Conservation (phyloP, 2,329 filamentous ascomycete species). For the Arthrobotrys sinensis region DNA sequence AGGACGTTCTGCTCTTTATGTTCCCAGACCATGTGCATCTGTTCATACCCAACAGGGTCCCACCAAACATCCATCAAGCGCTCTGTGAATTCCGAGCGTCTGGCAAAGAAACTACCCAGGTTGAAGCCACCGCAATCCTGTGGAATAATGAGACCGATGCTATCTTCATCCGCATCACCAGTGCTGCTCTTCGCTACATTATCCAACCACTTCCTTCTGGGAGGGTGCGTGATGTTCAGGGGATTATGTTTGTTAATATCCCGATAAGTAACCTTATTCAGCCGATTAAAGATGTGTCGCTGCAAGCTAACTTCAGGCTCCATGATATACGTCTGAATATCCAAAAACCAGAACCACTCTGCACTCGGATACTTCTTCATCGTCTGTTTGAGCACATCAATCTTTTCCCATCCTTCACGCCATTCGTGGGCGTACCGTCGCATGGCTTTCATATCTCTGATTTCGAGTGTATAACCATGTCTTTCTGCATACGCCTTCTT, state of each 20-base stretch:
- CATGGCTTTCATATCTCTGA: constrained; percentile 98
- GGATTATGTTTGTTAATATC: constrained; percentile 98
- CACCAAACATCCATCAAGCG: constrained; percentile 96
- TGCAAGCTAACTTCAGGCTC: constrained; percentile 92
- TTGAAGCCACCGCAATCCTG: constrained; percentile 98
- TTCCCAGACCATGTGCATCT: constrained; percentile 99
- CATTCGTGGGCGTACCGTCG: constrained; percentile 99
- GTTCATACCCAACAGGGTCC: constrained; percentile 97
- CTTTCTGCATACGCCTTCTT: constrained; percentile 87
- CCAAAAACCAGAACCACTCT: constrained; percentile 99
- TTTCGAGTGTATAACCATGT: constrained; percentile 96
- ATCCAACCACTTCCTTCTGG: constrained; percentile 77
- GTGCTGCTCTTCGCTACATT: constrained; percentile 78
- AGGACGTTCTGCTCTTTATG: constrained; percentile 98
- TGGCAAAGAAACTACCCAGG: constrained; percentile 93
- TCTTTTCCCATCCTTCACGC: constrained; percentile 98
- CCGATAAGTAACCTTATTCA: constrained; percentile 83
- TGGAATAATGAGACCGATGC: constrained; percentile 88
- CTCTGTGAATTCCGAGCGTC: constrained; percentile 89
- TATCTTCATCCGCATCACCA: constrained; percentile 83
- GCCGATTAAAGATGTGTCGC: constrained; percentile 86
- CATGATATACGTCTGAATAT: constrained; percentile 98
- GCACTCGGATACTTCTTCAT: constrained; percentile 95
- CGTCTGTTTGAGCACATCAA: constrained; percentile 89
- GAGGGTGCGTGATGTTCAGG: constrained; percentile 89